phyloP scores from a whole-genome alignment of 2,329 filamentous ascomycete species.

The Aspergillus brasiliensis region DNA sequence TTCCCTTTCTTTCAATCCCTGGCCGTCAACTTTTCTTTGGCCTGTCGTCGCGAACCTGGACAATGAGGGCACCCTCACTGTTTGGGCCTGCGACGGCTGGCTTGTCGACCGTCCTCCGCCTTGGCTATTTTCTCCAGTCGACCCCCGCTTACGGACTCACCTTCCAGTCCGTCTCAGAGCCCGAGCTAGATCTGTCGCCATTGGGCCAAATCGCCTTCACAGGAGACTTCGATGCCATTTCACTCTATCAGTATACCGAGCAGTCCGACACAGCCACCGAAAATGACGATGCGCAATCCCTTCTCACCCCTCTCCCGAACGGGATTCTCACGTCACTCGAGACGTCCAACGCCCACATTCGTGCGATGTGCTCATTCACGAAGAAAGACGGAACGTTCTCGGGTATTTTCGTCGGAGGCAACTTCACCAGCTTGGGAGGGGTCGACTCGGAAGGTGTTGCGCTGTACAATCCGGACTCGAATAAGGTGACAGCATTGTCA shows the following conservation, averaged over 20 bases:
- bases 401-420: conserved; percentile 86
- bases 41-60: conserved; percentile 43
- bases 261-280: conserved; percentile 65
- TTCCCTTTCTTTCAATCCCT: neutral
- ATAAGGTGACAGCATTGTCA: conserved; percentile 70
- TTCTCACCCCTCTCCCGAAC: conserved; percentile 82
- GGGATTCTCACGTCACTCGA: conserved; percentile 75
- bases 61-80: conserved; percentile 51
- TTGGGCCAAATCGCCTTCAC: conserved; percentile 82
- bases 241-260: conserved; percentile 80
- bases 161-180: conserved; percentile 39
- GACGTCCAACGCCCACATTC: conserved; percentile 79
- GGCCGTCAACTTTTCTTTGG: conserved; percentile 14
- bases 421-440: conserved; percentile 87
- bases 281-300: conserved; percentile 76
- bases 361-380: conserved; percentile 81
- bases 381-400: conserved; percentile 65
- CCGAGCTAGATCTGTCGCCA: conserved; percentile 67
- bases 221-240: conserved; percentile 89
- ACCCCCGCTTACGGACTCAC: conserved; percentile 34
- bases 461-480: conserved; percentile 73
- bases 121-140: conserved; percentile 27
- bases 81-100: conserved; percentile 48
- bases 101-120: conserved; percentile 32
- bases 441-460: conserved; percentile 77